phyloP scores from a whole-genome alignment of 2,329 filamentous ascomycete species.

The Apiospora malaysiana region DNA sequence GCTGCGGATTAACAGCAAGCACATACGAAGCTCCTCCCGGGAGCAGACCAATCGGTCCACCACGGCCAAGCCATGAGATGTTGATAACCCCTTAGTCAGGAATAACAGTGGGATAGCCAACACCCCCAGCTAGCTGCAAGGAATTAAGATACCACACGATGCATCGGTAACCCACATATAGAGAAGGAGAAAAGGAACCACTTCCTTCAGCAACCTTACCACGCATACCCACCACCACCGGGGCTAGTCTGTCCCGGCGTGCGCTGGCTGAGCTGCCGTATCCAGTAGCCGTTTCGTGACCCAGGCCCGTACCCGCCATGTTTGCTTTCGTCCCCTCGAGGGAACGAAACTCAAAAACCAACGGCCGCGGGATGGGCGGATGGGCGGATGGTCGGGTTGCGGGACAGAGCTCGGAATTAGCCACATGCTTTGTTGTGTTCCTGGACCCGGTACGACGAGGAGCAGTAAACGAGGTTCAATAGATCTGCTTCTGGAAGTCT shows the following conservation, averaged over 20 bases:
- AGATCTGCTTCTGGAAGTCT: conserved; percentile 2
- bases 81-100: conserved; percentile 18
- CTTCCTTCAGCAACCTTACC: neutral
- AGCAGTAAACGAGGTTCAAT: neutral
- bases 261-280: neutral
- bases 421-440: neutral
- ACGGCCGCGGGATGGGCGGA: neutral
- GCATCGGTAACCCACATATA: neutral
- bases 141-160: conserved; percentile 9
- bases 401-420: neutral
- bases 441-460: neutral
- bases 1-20: neutral
- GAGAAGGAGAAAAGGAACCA: neutral
- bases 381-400: too few relatives aligned
- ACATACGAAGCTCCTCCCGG: too few relatives aligned
- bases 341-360: neutral
- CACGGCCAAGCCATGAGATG: neutral
- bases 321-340: neutral
- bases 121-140: neutral
- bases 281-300: neutral
- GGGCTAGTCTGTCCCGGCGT: neutral
- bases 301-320: neutral
- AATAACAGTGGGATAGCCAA: neutral
- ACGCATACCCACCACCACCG: conserved; percentile 5
- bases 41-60: neutral